Evolutionary conservation across 352 stramenopile genomes (phyloP).

Genomic region (Globisporangium echinulatum): DNA sequence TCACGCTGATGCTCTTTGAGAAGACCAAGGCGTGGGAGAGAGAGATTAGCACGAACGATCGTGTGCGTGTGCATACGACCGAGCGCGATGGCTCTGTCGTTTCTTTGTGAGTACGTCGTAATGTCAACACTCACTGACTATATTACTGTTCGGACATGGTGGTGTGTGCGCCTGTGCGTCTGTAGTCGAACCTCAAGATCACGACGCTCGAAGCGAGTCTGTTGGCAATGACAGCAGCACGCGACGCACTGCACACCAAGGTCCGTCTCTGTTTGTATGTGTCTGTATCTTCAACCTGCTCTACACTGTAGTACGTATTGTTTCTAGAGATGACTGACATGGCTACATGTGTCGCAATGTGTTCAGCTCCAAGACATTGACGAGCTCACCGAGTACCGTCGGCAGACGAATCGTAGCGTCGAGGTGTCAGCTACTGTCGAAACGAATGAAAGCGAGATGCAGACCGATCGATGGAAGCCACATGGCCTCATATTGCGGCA

Average conservation of each 20-base stretch:
- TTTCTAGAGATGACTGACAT: neutral
- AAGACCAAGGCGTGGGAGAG: slow-evolving; percentile 73
- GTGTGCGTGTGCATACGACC: slow-evolving; percentile 14
- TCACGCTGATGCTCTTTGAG: slow-evolving; percentile 59
- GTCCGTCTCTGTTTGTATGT: slow-evolving; percentile 16
- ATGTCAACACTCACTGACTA: too few species aligned
- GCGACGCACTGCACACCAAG: slow-evolving; percentile 30
- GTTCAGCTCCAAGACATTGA: slow-evolving; percentile 55
- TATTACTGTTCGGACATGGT: too few species aligned
- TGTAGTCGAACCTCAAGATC: slow-evolving; percentile 29
- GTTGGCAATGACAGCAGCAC: slow-evolving; percentile 22
- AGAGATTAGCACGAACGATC: slow-evolving; percentile 46
- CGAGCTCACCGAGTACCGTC: slow-evolving; percentile 40
- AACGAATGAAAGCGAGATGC: slow-evolving; percentile 43
- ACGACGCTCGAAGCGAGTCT: slow-evolving; percentile 27
- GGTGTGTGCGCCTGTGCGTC: too few species aligned
- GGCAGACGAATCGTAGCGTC: slow-evolving; percentile 54
- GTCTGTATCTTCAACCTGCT: too few species aligned
- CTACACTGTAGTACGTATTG: too few species aligned
- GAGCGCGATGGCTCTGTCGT: too few species aligned
- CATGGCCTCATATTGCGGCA: slow-evolving; percentile 67
- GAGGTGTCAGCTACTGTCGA: slow-evolving; percentile 39
- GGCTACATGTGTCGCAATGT: neutral
- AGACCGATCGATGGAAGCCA: slow-evolving; percentile 70
- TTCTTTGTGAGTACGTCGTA: too few species aligned